Evolutionary conservation across 2,329 filamentous ascomycete genomes (phyloP).

Genomic region (Chalaropsis thielavioides): DNA sequence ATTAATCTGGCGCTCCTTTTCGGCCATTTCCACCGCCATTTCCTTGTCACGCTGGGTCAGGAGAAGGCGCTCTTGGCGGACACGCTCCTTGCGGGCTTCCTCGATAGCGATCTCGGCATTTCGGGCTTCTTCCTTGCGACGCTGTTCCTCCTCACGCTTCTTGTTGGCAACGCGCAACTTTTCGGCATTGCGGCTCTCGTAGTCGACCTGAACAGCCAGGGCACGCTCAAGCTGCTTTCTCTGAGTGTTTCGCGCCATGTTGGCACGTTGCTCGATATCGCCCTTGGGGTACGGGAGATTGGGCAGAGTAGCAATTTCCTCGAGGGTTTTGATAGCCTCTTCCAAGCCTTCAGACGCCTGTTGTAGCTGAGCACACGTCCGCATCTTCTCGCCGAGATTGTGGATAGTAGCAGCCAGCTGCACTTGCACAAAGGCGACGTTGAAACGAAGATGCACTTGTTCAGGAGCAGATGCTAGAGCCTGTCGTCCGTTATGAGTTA

Average conservation of each 20-base stretch:
- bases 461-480: constrained; percentile 67
- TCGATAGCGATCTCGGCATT: constrained; percentile 53
- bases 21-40: constrained; percentile 54
- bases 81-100: constrained; percentile 60
- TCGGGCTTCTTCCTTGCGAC: constrained; percentile 62
- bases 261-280: constrained; percentile 86
- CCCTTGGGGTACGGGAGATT: constrained; percentile 75
- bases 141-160: constrained; percentile 65
- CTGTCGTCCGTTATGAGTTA: constrained; percentile 25
- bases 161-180: constrained; percentile 71
- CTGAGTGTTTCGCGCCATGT: constrained; percentile 94
- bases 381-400: constrained; percentile 57
- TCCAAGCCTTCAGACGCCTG: constrained; percentile 69
- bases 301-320: constrained; percentile 47
- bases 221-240: constrained; percentile 80
- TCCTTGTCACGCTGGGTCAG: constrained; percentile 64
- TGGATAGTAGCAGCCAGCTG: constrained; percentile 77
- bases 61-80: constrained; percentile 70
- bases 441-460: constrained; percentile 88
- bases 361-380: constrained; percentile 66
- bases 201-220: constrained; percentile 71
- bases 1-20: constrained; percentile 52
- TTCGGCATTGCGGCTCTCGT: constrained; percentile 82
- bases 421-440: constrained; percentile 93
- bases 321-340: constrained; percentile 61